Evolutionary conservation across 768 basidiomycete genomes (phyloP).

Genomic region (Trametes cubensis): DNA sequence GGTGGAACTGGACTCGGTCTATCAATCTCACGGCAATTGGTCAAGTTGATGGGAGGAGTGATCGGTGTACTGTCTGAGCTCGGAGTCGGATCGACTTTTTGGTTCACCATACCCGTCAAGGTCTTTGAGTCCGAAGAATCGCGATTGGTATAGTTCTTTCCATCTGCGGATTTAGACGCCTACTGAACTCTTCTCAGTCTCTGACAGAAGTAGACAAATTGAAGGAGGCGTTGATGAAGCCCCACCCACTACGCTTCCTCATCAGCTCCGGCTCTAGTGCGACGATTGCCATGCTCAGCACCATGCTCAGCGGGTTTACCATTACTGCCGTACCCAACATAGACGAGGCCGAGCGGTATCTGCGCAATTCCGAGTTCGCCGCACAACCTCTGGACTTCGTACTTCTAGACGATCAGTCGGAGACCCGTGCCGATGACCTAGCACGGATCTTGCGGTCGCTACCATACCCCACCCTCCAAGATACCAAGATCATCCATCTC

Average conservation of each 20-base stretch:
- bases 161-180: background rate
- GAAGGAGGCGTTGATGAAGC: slow-evolving; percentile 48
- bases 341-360: slow-evolving; percentile 47
- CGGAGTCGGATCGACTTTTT: slow-evolving; percentile 66
- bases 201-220: slow-evolving; percentile 50
- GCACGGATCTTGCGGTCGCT: slow-evolving; percentile 50
- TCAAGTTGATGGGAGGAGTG: slow-evolving; percentile 75
- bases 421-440: slow-evolving; percentile 59
- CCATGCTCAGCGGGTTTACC: slow-evolving; percentile 58
- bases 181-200: slow-evolving; percentile 39
- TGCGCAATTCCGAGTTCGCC: slow-evolving; percentile 38
- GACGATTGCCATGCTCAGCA: slow-evolving; percentile 56
- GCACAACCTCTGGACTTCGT: slow-evolving; percentile 58
- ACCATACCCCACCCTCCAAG: slow-evolving; percentile 40
- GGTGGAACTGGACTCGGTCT: slow-evolving; percentile 79
- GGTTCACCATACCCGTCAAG: slow-evolving; percentile 74
- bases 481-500: slow-evolving; percentile 70
- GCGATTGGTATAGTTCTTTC: slow-evolving; percentile 45
- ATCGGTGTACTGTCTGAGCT: slow-evolving; percentile 71
- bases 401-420: slow-evolving; percentile 68
- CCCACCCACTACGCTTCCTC: slow-evolving; percentile 51
- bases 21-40: slow-evolving; percentile 73
- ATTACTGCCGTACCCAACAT: slow-evolving; percentile 48
- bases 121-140: slow-evolving; percentile 59
- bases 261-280: slow-evolving; percentile 62